phyloP scores from a whole-genome alignment of 2,329 filamentous ascomycete genomes.

The Claviceps humidiphila region DNA sequence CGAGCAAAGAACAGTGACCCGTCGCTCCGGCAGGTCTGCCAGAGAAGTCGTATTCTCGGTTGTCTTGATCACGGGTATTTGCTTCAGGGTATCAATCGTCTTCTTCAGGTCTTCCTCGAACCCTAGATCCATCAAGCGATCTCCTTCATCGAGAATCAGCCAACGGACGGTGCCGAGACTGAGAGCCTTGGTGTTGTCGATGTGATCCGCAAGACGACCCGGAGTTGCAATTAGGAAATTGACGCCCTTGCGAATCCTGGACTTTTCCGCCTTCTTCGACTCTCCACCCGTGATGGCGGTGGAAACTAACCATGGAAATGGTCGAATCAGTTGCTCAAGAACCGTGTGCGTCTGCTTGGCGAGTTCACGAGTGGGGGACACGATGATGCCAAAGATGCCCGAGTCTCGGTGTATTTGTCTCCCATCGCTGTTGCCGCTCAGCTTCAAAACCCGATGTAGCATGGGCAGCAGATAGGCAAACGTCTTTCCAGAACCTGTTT shows the following conservation, averaged over 20 bases:
- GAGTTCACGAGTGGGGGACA: slow-evolving; percentile 85
- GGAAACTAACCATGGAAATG: slow-evolving; percentile 85
- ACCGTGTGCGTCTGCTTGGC: slow-evolving; percentile 89
- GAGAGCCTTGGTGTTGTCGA: slow-evolving; percentile 81
- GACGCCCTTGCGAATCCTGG: slow-evolving; percentile 80
- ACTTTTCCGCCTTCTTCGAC: slow-evolving; percentile 72
- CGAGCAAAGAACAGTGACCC: slow-evolving; percentile 84
- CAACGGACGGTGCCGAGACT: slow-evolving; percentile 83
- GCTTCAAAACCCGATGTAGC: slow-evolving; percentile 70
- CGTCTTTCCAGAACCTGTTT: slow-evolving; percentile 96
- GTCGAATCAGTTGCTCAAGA: slow-evolving; percentile 72
- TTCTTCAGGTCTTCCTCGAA: slow-evolving; percentile 90
- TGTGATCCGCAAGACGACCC: slow-evolving; percentile 77
- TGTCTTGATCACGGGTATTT: slow-evolving; percentile 44
- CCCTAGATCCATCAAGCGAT: slow-evolving; percentile 95
- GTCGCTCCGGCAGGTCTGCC: slow-evolving; percentile 56
- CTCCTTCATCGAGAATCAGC: slow-evolving; percentile 90
- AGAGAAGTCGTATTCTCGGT: slow-evolving; percentile 45
- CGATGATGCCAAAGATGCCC: slow-evolving; percentile 83
- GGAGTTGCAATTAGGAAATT: slow-evolving; percentile 95
- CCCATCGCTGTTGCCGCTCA: slow-evolving; percentile 47
- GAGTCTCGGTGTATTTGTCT: slow-evolving; percentile 63
- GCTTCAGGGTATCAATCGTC: slow-evolving; percentile 68
- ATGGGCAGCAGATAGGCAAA: slow-evolving; percentile 90
- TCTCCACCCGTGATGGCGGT: slow-evolving; percentile 66